Percentiles rank a stretch among this genome's conserved stretches.
phyloP scores from a whole-genome alignment of 192 early-diverging fungal species.

The Gorgonomyces haynaldii region DNA sequence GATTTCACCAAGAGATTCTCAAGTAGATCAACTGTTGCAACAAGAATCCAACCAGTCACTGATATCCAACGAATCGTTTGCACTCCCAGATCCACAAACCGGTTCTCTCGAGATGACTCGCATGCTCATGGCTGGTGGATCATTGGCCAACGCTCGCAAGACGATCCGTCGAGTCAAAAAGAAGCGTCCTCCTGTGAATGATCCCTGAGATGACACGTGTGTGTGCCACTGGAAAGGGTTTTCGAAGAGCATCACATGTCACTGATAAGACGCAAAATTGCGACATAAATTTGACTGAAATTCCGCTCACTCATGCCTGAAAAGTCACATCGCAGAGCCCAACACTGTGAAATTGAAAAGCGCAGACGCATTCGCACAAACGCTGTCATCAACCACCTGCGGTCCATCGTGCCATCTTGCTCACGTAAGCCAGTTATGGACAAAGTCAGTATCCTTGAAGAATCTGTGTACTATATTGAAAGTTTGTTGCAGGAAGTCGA shows the following conservation, averaged over 20 bases:
- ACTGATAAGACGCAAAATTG: too few relatives aligned
- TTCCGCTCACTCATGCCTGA: too few relatives aligned
- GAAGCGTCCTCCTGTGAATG: neutral
- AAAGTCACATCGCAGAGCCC: too few relatives aligned
- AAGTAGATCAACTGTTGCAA: neutral
- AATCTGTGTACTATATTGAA: too few relatives aligned
- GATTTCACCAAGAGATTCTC: neutral
- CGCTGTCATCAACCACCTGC: constrained; percentile 63
- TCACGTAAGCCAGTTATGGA: too few relatives aligned
- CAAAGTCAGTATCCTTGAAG: too few relatives aligned
- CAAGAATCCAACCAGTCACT: neutral
- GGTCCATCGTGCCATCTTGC: constrained; percentile 59
- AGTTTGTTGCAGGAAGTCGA: too few relatives aligned
- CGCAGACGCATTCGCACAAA: constrained; percentile 76
- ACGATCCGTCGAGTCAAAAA: constrained; percentile 7
- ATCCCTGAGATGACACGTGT: neutral
- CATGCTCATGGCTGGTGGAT: constrained; percentile 6
- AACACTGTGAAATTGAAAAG: constrained; percentile 76
- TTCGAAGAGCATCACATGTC: too few relatives aligned
- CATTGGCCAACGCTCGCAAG: constrained; percentile 11
- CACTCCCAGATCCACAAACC: neutral
- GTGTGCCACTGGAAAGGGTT: too few relatives aligned
- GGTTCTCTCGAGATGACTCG: neutral
- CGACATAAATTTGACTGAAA: too few relatives aligned
- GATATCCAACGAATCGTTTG: neutral